phyloP scores from a whole-genome alignment of 306 rosid species.

The Sicyos edulis region DNA sequence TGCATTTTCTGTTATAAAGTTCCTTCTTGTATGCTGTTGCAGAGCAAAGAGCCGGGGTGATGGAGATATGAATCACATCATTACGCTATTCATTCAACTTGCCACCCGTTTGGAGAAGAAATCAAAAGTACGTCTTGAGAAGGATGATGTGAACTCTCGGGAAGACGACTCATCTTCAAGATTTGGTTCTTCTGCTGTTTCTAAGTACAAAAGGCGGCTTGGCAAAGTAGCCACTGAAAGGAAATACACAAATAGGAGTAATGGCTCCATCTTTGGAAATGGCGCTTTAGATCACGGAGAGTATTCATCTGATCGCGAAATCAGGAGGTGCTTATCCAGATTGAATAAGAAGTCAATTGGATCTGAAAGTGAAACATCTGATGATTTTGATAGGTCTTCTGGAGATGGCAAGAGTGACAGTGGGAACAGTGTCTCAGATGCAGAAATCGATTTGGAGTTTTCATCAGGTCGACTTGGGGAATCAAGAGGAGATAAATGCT shows the following conservation, averaged over 20 bases:
- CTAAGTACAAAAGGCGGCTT: conserved; percentile 64
- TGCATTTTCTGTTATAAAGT: conserved; percentile 2
- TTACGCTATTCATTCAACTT: conserved; percentile 69
- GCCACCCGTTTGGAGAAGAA: conserved; percentile 62
- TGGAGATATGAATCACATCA: conserved; percentile 61
- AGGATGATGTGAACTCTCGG: conserved; percentile 54
- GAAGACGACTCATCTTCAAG: conserved; percentile 47
- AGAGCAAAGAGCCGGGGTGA: conserved; percentile 84
- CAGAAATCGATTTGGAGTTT: conserved; percentile 60
- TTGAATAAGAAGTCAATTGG: conserved; percentile 66
- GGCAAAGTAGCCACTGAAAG: conserved; percentile 53
- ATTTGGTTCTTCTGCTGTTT: conserved; percentile 36
- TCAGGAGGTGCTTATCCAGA: conserved; percentile 68
- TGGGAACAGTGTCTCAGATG: conserved; percentile 53
- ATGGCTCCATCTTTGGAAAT: conserved; percentile 45
- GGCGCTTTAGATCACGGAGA: conserved; percentile 58
- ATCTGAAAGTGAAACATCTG: conserved; percentile 89
- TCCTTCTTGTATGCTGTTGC: conserved; percentile 25
- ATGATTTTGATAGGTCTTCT: conserved; percentile 67
- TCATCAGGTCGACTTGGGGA: conserved; percentile 43
- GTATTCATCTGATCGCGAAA: conserved; percentile 76
- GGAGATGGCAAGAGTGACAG: conserved; percentile 68
- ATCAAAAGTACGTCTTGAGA: conserved; percentile 52
- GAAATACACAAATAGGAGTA: conserved; percentile 58
- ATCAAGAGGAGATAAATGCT: conserved; percentile 50